A percentile compares a stretch with the other conserved stretches of the same genome.
Evolutionary conservation across 2,329 filamentous ascomycete species (phyloP).

Genomic region (Pseudocercospora fijiensis): DNA sequence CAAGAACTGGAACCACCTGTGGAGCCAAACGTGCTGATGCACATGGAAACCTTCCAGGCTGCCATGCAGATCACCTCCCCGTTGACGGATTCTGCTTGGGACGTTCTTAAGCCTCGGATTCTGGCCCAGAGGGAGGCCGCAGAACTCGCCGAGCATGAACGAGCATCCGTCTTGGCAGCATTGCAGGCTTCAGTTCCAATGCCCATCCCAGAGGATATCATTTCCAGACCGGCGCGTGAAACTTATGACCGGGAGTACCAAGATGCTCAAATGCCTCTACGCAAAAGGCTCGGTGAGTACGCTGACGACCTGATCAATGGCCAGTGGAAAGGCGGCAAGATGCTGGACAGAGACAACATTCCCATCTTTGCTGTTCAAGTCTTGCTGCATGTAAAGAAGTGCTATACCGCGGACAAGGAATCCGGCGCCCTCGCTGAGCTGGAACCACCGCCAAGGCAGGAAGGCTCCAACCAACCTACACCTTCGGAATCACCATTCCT

Average conservation of each 20-base stretch:
- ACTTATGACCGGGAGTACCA: constrained; percentile 69
- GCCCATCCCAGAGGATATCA: constrained; percentile 49
- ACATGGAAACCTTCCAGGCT: constrained; percentile 72
- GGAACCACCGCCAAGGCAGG: constrained; percentile 18
- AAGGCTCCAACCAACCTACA: constrained; percentile 19
- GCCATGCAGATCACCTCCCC: constrained; percentile 68
- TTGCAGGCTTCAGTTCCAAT: constrained; percentile 51
- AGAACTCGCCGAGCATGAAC: constrained; percentile 56
- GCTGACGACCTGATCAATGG: constrained; percentile 69
- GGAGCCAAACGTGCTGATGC: constrained; percentile 59
- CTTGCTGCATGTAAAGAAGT: constrained; percentile 58
- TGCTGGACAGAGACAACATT: constrained; percentile 62
- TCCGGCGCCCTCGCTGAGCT: constrained; percentile 27
- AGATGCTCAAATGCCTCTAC: constrained; percentile 65
- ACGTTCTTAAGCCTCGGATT: constrained; percentile 65
- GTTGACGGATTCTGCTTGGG: constrained; percentile 69
- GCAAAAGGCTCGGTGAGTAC: constrained; percentile 62
- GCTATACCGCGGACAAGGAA: constrained; percentile 46
- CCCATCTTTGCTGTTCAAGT: constrained; percentile 71
- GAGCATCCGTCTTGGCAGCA: constrained; percentile 44
- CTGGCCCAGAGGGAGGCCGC: constrained; percentile 64
- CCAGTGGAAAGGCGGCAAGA: constrained; percentile 63
- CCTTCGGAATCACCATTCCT: constrained; percentile 44
- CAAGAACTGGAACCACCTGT: constrained; percentile 64
- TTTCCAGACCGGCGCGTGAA: constrained; percentile 56